Conservation (phyloP, 176 grass and related monocot species). For the Musa troglodytarum region DNA sequence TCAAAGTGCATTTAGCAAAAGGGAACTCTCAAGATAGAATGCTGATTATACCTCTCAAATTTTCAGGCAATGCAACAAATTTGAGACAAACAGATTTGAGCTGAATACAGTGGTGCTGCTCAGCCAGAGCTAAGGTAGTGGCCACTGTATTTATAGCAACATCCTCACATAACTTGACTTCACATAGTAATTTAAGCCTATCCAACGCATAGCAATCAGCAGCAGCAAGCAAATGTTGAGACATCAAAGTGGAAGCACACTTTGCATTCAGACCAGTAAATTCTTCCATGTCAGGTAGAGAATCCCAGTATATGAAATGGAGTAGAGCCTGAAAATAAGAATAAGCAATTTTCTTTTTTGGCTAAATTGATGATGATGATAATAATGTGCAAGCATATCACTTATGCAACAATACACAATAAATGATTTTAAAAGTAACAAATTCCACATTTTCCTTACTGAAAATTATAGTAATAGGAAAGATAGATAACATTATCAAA, state of each 20-base stretch:
- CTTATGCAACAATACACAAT: too few species aligned
- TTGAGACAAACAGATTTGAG: constrained; percentile 43
- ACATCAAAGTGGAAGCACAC: constrained; percentile 12
- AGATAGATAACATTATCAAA: too few species aligned
- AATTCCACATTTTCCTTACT: not conserved
- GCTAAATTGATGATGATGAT: not conserved
- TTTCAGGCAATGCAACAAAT: constrained; percentile 22
- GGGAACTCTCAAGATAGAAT: too few species aligned
- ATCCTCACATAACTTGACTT: constrained; percentile 18
- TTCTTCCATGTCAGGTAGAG: constrained; percentile 7
- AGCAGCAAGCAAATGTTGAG: constrained; percentile 26
- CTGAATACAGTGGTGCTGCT: constrained; percentile 23
- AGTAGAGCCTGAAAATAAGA: constrained; percentile 33
- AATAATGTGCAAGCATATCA: too few species aligned
- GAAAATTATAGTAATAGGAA: not conserved
- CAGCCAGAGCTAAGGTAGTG: constrained; percentile 23
- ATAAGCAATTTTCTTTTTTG: not conserved
- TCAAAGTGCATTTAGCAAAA: not conserved
- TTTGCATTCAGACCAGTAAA: not conserved
- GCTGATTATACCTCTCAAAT: constrained; percentile 24
- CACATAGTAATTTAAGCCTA: constrained; percentile 39
- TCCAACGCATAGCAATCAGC: constrained; percentile 36
- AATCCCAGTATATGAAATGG: constrained; percentile 45
- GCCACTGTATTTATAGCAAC: constrained; percentile 25
- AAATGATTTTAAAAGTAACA: not conserved